Evolutionary conservation across 2,329 filamentous ascomycete species (phyloP).

Genomic region (Xylaria sp.): DNA sequence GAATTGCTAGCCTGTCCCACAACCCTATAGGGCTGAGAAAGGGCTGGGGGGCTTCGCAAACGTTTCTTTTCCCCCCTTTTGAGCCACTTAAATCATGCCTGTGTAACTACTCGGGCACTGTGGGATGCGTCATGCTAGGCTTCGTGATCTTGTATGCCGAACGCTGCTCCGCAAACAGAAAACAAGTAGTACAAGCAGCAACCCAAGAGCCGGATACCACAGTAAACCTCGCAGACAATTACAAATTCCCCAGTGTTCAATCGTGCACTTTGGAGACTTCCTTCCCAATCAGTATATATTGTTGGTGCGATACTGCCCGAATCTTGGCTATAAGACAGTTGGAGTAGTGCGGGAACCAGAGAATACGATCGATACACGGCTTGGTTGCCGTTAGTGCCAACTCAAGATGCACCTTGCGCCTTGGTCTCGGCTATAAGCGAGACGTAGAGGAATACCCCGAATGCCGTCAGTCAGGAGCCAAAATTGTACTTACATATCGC

Average conservation of each 20-base stretch:
- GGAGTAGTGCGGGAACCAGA: not conserved
- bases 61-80: slow-evolving; percentile 27
- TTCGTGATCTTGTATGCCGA: slow-evolving; percentile 10
- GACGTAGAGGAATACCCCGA: not conserved
- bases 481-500: not conserved
- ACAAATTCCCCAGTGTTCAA: slow-evolving; percentile 4
- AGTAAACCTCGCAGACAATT: slow-evolving; percentile 6
- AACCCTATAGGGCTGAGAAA: slow-evolving; percentile 41
- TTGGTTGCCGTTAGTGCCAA: not conserved
- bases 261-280: slow-evolving; percentile 9
- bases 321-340: not conserved
- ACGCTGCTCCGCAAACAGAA: not conserved
- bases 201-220: not conserved
- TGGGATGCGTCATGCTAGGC: slow-evolving; percentile 6
- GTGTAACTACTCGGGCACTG: slow-evolving; percentile 30
- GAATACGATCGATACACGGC: not conserved
- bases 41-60: slow-evolving; percentile 31
- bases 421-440: not conserved
- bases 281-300: slow-evolving; percentile 8
- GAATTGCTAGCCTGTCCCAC: slow-evolving; percentile 28
- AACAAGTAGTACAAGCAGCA: not conserved
- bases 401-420: not conserved
- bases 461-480: not conserved
- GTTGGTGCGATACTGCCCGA: not conserved
- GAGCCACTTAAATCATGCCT: slow-evolving; percentile 29